Evolutionary conservation across 345 rosid species (phyloP), one percentile per base, ranked within the genome.

Genomic region (Alliaria petiolata): DNA sequence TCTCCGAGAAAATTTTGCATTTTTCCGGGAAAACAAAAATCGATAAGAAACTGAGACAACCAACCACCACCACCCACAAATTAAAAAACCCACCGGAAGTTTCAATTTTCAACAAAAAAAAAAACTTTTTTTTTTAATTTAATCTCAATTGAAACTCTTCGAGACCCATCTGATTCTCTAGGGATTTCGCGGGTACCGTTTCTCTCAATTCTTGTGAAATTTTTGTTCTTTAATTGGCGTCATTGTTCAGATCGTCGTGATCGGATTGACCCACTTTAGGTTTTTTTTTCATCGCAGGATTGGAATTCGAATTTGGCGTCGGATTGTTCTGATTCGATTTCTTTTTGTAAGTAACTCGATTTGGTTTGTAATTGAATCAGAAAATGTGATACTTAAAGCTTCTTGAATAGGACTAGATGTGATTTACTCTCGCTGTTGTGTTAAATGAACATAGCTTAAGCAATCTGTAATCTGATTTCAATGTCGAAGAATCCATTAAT

Each of bases 181-280:
- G 38, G 54, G 45, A 33, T 49, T 53, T 63, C 56, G 22, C 49
- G 7, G 69, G 78, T 75, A 75, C 38, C 73, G 8, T 50, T 52
- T 22, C 13, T 58, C 61, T 39, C 59, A 63, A 52, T 6, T n/a
- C 35, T 40, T 47, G 1, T 14, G 25, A 40, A 42, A 13, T 8
- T 16, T 30, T 5, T 9, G 3, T 1, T 43, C 16, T 64, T 26
- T 2, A 38, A 56, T 65, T 5, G 8, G 55, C 45, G 17, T 44
- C 25, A 20, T 65, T 42, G 78, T 49, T 39, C 5, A 67, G 78
- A 60, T 67, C 62, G 67, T 43, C 3, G 35, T n/a, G 43, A 20
- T 66, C 62, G 14, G 39, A 61, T 61, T 67, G 63, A 60, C 56
- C 46, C 43, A 60, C 22, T 59, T 59, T 38, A 49, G 78, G 60